A percentile compares a stretch with the other conserved stretches of the same genome.
Conservation (phyloP, 1,284 basidiomycete species). For the Inonotus obliquus region DNA sequence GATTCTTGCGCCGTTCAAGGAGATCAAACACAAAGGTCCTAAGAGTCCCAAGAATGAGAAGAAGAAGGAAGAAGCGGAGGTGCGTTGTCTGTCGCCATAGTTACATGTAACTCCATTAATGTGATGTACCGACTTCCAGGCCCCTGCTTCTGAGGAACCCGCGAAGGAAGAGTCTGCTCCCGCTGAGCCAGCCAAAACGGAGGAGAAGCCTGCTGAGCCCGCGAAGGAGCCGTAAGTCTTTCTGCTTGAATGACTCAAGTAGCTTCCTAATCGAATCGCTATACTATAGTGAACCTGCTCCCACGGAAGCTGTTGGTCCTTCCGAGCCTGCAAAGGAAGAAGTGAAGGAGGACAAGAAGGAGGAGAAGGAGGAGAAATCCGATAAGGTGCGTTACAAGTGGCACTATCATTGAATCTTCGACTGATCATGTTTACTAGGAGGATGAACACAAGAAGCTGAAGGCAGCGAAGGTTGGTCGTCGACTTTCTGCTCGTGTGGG, state of each 20-base stretch:
- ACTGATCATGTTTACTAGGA: constrained; percentile 30
- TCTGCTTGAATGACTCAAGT: no score
- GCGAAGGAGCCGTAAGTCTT: constrained; percentile 53
- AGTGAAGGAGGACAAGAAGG: constrained; percentile 43
- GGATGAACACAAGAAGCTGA: constrained; percentile 41
- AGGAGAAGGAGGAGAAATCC: constrained; percentile 45
- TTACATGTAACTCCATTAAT: neutral
- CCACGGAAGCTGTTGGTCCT: constrained; percentile 28
- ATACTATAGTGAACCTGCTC: constrained; percentile 17
- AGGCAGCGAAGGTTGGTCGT: constrained; percentile 60
- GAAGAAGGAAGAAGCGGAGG: constrained; percentile 65
- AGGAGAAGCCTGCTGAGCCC: constrained; percentile 42
- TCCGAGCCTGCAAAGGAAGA: constrained; percentile 31
- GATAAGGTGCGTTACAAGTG: neutral
- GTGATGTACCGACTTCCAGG: constrained; percentile 10
- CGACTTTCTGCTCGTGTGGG: constrained; percentile 73
- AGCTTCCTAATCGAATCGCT: neutral
- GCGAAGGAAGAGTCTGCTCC: constrained; percentile 29
- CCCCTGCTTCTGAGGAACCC: constrained; percentile 26
- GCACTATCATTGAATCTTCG: neutral
- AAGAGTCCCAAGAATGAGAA: constrained; percentile 36
- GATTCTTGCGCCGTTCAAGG: constrained; percentile 67
- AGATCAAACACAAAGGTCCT: constrained; percentile 51
- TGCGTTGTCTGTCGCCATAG: constrained; percentile 31
- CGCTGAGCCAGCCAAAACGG: constrained; percentile 29